Evolutionary conservation across 306 rosid genomes (phyloP), one percentile per base, ranked within the genome.

Genomic region (Prunus mume): DNA sequence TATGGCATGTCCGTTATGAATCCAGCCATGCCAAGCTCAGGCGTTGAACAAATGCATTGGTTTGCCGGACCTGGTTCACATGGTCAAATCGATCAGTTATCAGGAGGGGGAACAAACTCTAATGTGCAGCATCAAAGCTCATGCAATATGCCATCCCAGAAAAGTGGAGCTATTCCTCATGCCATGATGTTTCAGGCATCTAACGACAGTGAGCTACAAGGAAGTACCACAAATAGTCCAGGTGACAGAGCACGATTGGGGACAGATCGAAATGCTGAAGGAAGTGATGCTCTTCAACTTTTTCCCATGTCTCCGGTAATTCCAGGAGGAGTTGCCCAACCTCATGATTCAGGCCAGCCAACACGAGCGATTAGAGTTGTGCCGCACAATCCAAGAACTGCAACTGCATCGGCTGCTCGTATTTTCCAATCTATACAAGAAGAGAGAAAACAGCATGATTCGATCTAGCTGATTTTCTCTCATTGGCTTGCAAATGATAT

Each of bases 321-420:
- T 61, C 84, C 77, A 43, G 89, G 87, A 75, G 87, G 50, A 67
- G 89, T 65, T 76, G 76, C 86, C 58, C 90, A 84, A 73, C 81
- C 89, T 57, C 71, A 56, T 20, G 88, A 81, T 27, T 67, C 82
- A 2, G 86, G 78, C 65, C 86, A 79, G 73, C 90, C 71, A 34
- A 82, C 78, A 20, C 89, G 83, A 47, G 99, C 81, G 20, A 93
- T 96, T 83, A 90, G 87, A 85, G 98, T 96, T 17, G 98, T 96
- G 64, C 99, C 99, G 2, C 97, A 92, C 75, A 96, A 93, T 74
- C 86, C 87, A 47, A 88, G 90, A 84, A 65, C 89, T 22, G 99
- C 99, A 13, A 96, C 90, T 4, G 96, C 83, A 76, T 96, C 99
- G 17, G 99, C 99, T 4, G 97, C 97, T 68, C 88, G 97, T 77